Conservation (phyloP, 2,329 filamentous ascomycete species). For the Emmonsia crescens region DNA sequence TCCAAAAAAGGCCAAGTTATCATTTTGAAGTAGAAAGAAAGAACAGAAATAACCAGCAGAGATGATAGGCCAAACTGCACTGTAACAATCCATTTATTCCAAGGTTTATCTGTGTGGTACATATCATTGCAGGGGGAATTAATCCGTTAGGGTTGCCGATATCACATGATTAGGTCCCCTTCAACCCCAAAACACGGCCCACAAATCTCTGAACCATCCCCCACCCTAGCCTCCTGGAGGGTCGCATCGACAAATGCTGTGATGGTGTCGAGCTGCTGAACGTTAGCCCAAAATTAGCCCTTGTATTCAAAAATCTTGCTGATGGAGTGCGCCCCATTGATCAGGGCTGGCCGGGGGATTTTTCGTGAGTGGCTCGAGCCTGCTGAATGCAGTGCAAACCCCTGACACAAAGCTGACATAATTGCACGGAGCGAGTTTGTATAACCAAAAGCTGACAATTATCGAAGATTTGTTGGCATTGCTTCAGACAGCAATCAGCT, state of each 20-base stretch:
- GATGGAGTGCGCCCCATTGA: background rate
- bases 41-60: background rate
- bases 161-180: background rate
- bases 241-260: background rate
- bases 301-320: background rate
- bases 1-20: background rate
- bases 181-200: background rate
- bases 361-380: background rate
- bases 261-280: background rate
- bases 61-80: too few relatives aligned
- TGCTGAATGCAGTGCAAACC: background rate
- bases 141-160: background rate
- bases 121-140: background rate
- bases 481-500: background rate
- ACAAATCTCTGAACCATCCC: background rate
- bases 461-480: background rate
- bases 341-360: background rate
- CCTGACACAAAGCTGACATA: background rate
- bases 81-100: too few relatives aligned
- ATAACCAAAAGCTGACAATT: background rate
- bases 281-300: background rate
- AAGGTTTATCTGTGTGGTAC: too few relatives aligned
- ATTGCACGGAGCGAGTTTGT: background rate
- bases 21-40: background rate
- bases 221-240: background rate